Conservation (phyloP, 345 rosid species). For the Rubroshorea leprosula region DNA sequence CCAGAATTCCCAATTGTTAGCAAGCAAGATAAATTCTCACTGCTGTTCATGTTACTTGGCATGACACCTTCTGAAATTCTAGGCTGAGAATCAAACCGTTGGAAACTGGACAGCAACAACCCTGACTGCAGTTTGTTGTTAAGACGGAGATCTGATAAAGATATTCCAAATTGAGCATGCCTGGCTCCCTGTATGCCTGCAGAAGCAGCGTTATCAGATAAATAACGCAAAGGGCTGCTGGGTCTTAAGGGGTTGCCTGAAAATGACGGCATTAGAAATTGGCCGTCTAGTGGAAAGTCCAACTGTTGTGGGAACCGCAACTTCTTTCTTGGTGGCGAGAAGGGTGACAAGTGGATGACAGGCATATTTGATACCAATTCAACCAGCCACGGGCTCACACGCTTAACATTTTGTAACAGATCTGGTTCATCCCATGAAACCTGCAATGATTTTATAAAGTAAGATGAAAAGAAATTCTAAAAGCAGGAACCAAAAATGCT, state of each 20-base stretch:
- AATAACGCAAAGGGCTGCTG: conserved; percentile 50
- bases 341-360: conserved; percentile 59
- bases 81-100: conserved; percentile 36
- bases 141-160: conserved; percentile 63
- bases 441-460: conserved; percentile 27
- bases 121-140: conserved; percentile 57
- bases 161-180: conserved; percentile 82
- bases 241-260: conserved; percentile 43
- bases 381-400: conserved; percentile 90
- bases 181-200: conserved; percentile 99
- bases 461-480: background rate
- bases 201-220: conserved; percentile 63
- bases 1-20: conserved; percentile 62
- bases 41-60: conserved; percentile 27
- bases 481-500: background rate
- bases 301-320: conserved; percentile 53
- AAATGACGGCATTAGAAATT: conserved; percentile 49
- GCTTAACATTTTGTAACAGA: conserved; percentile 77
- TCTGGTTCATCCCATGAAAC: conserved; percentile 99
- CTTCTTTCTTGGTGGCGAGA: conserved; percentile 80
- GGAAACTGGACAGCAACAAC: conserved; percentile 49
- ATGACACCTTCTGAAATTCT: conserved; percentile 35
- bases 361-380: conserved; percentile 86
- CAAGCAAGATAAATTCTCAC: conserved; percentile 61
- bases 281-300: conserved; percentile 52